Base-by-base conservation (phyloP, 768 basidiomycete genomes). In the Amanita exitialis region DNA sequence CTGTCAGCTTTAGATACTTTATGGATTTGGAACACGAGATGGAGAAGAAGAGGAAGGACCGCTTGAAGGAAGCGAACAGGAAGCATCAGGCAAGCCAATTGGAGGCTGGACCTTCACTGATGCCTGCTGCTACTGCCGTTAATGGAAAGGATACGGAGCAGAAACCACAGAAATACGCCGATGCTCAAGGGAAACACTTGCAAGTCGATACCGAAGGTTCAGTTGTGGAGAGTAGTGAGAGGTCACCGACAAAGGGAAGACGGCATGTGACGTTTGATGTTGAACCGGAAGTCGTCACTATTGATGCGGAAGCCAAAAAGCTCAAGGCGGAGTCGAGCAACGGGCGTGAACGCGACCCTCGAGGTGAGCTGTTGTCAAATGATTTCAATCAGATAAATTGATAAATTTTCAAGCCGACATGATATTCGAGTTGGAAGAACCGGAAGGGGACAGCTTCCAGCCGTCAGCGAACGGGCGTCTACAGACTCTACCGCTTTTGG, bases 191-290 rank as follows among this genome's bases (percentile, higher is more conserved):
- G 13, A 41, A 37, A 25, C 47, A 48, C 13, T 41, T 54, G 23
- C 53, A 48, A 23, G 53, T 44, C 15, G 48, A 48, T 43, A 48
- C 46, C 4, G 42, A 48, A 30, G 52, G 52, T 15, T 53, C 52
- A 27, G 37, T 50, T 16, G 53, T 50, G 25, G 53, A 49, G 34
- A 25, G 48, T 25, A 50, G 44, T 21, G 49, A 51, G 43, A 52
- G 50, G 28, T 27, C 49, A 13, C 54, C 30, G 50, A 61, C 54
- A 39, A 69, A 84, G 69, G 70, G 72, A 45, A 86, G 81, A 63
- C 71, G 79, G 54, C 85, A 80, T 62, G 83, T 89, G 27, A 86
- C 83, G 7, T 89, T 89, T 58, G 77, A 88, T 55, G 76, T 83
- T 44, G 69, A 82, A 59, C 76, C 80, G 18, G 78, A 72, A 35